These are phyloP conservation scores for Forsythia suspensa DNA, from an alignment of 257 asterid species.

Conservation along the genomic window DNA sequence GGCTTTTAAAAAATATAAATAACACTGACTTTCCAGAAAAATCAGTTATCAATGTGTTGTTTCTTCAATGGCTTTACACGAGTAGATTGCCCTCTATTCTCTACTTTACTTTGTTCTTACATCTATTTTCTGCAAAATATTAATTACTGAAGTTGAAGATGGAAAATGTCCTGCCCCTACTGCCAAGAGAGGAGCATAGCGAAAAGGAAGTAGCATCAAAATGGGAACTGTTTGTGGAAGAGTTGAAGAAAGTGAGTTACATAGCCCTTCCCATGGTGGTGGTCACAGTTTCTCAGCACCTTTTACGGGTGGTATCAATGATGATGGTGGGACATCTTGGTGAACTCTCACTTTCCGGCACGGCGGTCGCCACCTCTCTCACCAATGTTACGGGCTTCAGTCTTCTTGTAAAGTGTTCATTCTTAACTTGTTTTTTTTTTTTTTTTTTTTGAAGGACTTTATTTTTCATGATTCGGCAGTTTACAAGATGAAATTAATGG, in stretches of 20 bases:
- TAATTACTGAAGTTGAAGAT: neutral
- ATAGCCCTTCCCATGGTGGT: slow-evolving; percentile 52
- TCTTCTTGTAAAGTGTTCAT: slow-evolving; percentile 30
- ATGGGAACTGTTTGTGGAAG: slow-evolving; percentile 25
- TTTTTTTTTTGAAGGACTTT: neutral
- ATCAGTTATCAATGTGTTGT: neutral
- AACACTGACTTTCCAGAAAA: neutral
- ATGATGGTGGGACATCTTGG: slow-evolving; percentile 58
- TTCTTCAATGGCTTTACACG: neutral
- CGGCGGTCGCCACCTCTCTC: slow-evolving; percentile 49
- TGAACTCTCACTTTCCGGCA: slow-evolving; percentile 51
- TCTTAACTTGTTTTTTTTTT: neutral
- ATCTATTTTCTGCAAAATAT: neutral
- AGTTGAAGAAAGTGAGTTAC: slow-evolving; percentile 29
- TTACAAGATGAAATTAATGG: neutral
- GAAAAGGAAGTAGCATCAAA: slow-evolving; percentile 7
- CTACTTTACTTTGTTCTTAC: neutral
- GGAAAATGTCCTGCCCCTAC: neutral
- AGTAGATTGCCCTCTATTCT: neutral
- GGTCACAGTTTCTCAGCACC: slow-evolving; percentile 38
- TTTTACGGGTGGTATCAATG: slow-evolving; percentile 41
- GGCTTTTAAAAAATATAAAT: too few species aligned
- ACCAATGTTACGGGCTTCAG: slow-evolving; percentile 51
- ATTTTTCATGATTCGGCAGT: neutral
- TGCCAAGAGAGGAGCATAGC: neutral